Evolutionary conservation across 768 basidiomycete genomes (phyloP).

Genomic region (Hericium erinaceus): DNA sequence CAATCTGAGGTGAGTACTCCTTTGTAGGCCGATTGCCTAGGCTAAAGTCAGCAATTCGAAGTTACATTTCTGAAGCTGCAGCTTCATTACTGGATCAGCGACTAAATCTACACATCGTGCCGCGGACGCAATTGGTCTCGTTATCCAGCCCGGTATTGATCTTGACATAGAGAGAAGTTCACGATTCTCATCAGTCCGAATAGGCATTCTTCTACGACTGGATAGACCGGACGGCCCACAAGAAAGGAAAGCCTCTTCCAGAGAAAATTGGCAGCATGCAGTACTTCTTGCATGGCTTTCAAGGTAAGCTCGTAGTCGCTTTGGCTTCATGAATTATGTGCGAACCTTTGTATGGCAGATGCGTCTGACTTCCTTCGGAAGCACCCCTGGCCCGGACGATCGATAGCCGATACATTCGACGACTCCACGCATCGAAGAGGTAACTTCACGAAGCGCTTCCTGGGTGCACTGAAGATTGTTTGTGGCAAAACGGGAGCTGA

Average conservation of each 20-base stretch:
- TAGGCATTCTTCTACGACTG: conserved; percentile 88
- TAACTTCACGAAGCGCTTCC: conserved; percentile 53
- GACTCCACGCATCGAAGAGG: conserved; percentile 74
- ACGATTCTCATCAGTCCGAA: not conserved
- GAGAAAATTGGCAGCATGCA: conserved; percentile 92
- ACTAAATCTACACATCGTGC: conserved; percentile 72
- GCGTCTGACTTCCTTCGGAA: conserved; percentile 81
- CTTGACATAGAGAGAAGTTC: not conserved
- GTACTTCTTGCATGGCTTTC: conserved; percentile 76
- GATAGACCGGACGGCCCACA: conserved; percentile 72
- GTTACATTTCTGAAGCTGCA: conserved; percentile 85
- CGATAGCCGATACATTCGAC: conserved; percentile 79
- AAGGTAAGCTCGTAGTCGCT: conserved; percentile 34
- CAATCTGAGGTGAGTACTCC: conserved; percentile 56
- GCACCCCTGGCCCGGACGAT: conserved; percentile 82
- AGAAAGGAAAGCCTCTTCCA: conserved; percentile 76
- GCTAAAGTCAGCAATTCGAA: conserved; percentile 49
- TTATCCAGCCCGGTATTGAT: conserved; percentile 55
- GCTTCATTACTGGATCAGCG: conserved; percentile 76
- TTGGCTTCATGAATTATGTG: not conserved
- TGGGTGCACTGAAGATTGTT: conserved; percentile 64
- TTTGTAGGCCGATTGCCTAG: conserved; percentile 44
- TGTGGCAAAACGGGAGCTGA: conserved; percentile 78
- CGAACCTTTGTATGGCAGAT: conserved; percentile 32
- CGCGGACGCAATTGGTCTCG: conserved; percentile 75